phyloP scores from a whole-genome alignment of 371 early-diverging fungal genomes.

The Actinomortierella ambigua region DNA sequence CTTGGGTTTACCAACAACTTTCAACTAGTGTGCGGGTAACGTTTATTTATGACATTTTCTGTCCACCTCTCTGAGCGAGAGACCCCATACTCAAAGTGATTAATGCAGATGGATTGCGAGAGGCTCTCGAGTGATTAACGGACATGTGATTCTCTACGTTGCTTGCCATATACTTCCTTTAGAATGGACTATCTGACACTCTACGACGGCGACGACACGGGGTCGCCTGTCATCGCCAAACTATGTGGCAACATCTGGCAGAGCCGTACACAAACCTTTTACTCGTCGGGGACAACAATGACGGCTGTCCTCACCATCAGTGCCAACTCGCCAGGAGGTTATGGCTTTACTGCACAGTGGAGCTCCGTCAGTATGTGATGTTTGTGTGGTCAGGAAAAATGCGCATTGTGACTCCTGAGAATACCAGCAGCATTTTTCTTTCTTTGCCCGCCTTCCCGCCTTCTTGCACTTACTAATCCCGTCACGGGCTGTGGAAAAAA shows the following conservation, averaged over 20 bases:
- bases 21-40: constrained; percentile 45
- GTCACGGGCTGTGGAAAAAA: neutral
- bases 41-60: neutral
- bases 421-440: constrained; percentile 1
- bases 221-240: constrained; percentile 22
- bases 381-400: neutral
- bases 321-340: constrained; percentile 22
- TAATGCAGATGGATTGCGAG: neutral
- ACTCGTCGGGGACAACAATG: constrained; percentile 36
- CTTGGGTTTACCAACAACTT: constrained; percentile 27
- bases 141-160: neutral
- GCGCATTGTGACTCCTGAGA: too few species aligned
- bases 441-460: too few species aligned
- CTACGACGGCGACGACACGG: constrained; percentile 34
- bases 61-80: neutral
- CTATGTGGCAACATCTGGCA: constrained; percentile 33
- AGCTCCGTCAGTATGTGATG: constrained; percentile 23
- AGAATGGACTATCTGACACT: constrained; percentile 42
- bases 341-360: constrained; percentile 37
- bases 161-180: neutral
- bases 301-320: constrained; percentile 36
- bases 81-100: neutral
- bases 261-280: constrained; percentile 15
- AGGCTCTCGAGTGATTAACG: too few species aligned
- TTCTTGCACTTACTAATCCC: neutral